phyloP scores from a whole-genome alignment of 163 green algal genomes.

The Chloroidium sp. region DNA sequence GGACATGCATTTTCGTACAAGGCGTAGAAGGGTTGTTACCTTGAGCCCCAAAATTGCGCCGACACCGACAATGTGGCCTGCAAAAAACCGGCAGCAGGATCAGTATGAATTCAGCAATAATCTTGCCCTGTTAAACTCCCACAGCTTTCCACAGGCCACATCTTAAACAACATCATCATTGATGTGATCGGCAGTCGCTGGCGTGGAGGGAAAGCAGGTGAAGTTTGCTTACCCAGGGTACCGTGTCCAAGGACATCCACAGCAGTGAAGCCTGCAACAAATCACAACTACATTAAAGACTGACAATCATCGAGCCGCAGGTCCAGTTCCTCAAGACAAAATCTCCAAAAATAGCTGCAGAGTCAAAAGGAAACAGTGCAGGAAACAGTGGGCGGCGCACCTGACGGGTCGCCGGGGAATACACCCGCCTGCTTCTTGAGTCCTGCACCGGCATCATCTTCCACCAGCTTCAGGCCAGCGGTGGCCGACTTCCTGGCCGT shows the following conservation, averaged over 20 bases:
- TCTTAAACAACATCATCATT: no score
- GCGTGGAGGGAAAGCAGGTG: no score
- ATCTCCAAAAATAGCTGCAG: neutral
- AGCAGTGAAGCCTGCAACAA: conserved; percentile 72
- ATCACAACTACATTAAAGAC: neutral
- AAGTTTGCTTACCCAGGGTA: conserved; percentile 23
- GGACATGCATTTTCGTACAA: no score
- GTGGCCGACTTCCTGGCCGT: conserved; percentile 64
- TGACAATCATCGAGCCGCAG: neutral
- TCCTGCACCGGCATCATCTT: conserved; percentile 14
- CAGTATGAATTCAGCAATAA: no score
- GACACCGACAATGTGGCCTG: no score
- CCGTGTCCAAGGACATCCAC: conserved; percentile 79
- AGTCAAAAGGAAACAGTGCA: conserved; percentile 1
- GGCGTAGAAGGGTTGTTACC: no score
- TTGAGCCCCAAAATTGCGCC: no score
- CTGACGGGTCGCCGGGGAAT: conserved; percentile 25
- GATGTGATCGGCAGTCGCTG: no score
- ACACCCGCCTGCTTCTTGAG: conserved; percentile 22
- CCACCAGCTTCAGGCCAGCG: conserved; percentile 72
- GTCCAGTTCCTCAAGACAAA: neutral
- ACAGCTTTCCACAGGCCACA: no score
- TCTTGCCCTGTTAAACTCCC: no score
- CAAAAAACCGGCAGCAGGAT: no score
- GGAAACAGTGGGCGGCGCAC: neutral